Base-by-base conservation (phyloP, 2,329 filamentous ascomycete species). In the Dothistroma pini region DNA sequence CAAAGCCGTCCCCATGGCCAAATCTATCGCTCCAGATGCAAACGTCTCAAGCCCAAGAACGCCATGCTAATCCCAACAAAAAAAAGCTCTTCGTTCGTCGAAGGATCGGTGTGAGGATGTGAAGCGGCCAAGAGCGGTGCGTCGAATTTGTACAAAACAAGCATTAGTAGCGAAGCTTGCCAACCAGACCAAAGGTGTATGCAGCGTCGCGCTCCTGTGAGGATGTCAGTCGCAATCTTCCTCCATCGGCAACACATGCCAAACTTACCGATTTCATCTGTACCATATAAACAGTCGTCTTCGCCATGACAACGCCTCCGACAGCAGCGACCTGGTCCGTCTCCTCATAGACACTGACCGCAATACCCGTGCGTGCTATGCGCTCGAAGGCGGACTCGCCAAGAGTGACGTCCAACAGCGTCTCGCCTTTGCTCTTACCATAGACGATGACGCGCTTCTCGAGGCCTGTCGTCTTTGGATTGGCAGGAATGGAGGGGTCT, bases 361-460 rank as follows among this genome's bases (percentile, higher is more conserved):
- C 90, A 69, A 97, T 93, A 52, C 93, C 93, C 35, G 90, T 89
- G 66, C 89, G 86, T 5, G 91, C 93, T 62, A 96, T 86, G 19
- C 90, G 81, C 67, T 93, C 89, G 76, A 96, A 96, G 71, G 90
- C 93, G 59, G 86, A 89, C 72, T 92, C 91, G 11, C 89, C 89
- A 1, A 97, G 80, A 53, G 92, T 92, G 0, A 90, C 91, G 74
- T 97, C 93, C 0, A 97, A 81, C 38, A 96, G 76, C 0, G 88
- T 81, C 63, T 87, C 80, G 22, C 85, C 84, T 64, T 86, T 85
- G 1, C 86, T 87, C 70, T 91, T 88, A 6, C 86, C 87, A 4
- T 84, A 85, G 25, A 97, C 87, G 16, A 96, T 80, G 61, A 99
- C 86, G 9, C 93, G 87, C 79, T 97, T 97, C 78, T 96, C 90